A percentile compares a stretch with the other conserved stretches of the same genome.
These are phyloP conservation scores for Xylaria sp. DNA, from an alignment of 2,329 filamentous ascomycete genomes.

Conservation along the genomic window DNA sequence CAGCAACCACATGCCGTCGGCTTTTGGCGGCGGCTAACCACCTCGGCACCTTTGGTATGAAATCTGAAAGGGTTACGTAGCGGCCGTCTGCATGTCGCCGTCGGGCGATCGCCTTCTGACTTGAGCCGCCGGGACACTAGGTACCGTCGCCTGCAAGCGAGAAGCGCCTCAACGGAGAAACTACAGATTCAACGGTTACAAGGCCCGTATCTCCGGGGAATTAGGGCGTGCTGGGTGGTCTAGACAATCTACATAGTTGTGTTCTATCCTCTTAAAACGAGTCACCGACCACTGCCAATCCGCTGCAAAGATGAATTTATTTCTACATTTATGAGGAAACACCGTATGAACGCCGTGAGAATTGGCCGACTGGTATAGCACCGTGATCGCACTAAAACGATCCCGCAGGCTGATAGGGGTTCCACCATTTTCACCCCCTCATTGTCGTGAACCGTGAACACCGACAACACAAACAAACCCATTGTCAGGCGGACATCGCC, in stretches of 20 bases:
- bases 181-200: slow-evolving; percentile 32
- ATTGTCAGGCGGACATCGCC: not conserved
- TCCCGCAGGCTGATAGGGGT: slow-evolving; percentile 19
- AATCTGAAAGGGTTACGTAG: slow-evolving; percentile 5
- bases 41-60: not conserved
- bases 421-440: slow-evolving; percentile 23
- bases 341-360: slow-evolving; percentile 15
- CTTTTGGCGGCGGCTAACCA: slow-evolving; percentile 2
- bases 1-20: not conserved
- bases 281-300: not conserved
- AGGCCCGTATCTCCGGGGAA: slow-evolving; percentile 39
- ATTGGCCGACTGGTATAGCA: not conserved
- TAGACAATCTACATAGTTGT: slow-evolving; percentile 10
- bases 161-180: slow-evolving; percentile 30
- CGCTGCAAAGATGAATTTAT: not conserved
- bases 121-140: slow-evolving; percentile 33
- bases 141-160: slow-evolving; percentile 33
- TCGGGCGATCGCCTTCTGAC: slow-evolving; percentile 16
- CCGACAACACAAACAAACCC: slow-evolving; percentile 2
- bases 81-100: slow-evolving; percentile 18
- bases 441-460: slow-evolving; percentile 11
- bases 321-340: slow-evolving; percentile 5
- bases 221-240: slow-evolving; percentile 9
- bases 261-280: slow-evolving; percentile 17
- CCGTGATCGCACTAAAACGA: slow-evolving; percentile 9